phyloP scores from a whole-genome alignment of 225 moss, liverwort and hornwort genomes.

The Physcomitrellopsis africana region DNA sequence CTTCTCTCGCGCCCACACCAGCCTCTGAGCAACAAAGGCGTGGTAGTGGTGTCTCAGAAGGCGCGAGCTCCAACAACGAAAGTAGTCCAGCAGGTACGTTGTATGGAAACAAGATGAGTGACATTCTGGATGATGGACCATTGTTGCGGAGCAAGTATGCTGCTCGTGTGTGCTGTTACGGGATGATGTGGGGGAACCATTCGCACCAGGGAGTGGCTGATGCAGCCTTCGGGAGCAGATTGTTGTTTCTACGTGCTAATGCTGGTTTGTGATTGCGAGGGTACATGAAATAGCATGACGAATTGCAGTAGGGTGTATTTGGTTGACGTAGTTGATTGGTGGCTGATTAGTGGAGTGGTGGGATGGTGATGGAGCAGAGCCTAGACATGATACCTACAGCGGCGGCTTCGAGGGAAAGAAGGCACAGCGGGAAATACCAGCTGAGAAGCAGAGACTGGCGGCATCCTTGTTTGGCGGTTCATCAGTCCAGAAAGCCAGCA shows the following conservation, averaged over 20 bases:
- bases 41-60: constrained; percentile 45
- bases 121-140: not conserved
- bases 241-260: not conserved
- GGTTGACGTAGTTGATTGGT: not conserved
- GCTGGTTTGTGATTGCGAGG: not conserved
- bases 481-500: constrained; percentile 27
- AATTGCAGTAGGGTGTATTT: not conserved
- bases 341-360: not conserved
- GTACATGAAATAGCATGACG: not conserved
- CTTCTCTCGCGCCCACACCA: constrained; percentile 28
- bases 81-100: constrained; percentile 40
- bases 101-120: not conserved
- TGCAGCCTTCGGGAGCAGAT: not conserved
- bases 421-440: constrained; percentile 55
- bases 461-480: constrained; percentile 83
- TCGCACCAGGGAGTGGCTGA: too few species aligned
- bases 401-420: constrained; percentile 27
- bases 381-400: constrained; percentile 34
- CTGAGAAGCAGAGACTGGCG: constrained; percentile 79
- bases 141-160: not conserved
- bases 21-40: constrained; percentile 52
- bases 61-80: constrained; percentile 42
- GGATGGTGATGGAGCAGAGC: constrained; percentile 29
- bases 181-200: not conserved
- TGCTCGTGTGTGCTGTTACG: not conserved